Evolutionary conservation across 2,329 filamentous ascomycete species (phyloP), one percentile per base, ranked within the genome.

Genomic region (Scytalidium lignicola): DNA sequence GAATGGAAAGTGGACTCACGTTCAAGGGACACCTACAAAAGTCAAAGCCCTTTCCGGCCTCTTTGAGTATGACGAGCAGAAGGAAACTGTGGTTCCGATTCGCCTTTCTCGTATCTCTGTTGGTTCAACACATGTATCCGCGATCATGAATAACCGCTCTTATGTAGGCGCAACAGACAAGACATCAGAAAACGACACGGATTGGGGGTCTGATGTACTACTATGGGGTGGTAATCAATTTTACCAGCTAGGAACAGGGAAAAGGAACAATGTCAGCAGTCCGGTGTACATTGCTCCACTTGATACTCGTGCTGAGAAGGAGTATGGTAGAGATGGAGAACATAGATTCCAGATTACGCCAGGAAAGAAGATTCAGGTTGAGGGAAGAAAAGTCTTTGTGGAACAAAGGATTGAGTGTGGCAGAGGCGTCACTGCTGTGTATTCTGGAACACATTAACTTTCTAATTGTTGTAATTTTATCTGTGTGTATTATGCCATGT

Each of bases 171-270:
- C 64, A 47, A 73, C 60, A 15, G 48, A 57, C 17, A 66, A 67
- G 53, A 59, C 66, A 15, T 76, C 77, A 1, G 72, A 80, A 39
- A 86, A 88, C 56, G 86, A 90, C 60, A 89, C 84, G 1, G 91
- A 93, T 64, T 96, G 85, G 81, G 93, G 93, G 44, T 83, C 86
- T 3, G 93, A 97, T 65, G 84, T 91, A 23, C 67, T 97, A 1
- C 95, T 89, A 74, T 99, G 91, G 89, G 93, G 93, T 53, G 90
- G 90, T 47, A 99, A 97, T 62, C 91, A 97, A 70, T 81, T 85
- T 65, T 96, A 87, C 67, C 93, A 99, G 69, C 79, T 99, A 21
- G 93, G 93, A 12, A 96, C 87, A 1, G 91, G 93, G 22, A 95
- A 87, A 73, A 74, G 92, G 53, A 93, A 82, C 61, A 97, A 97